Base-by-base conservation (phyloP, 2,329 filamentous ascomycete genomes). In the Exophiala oligosperma region DNA sequence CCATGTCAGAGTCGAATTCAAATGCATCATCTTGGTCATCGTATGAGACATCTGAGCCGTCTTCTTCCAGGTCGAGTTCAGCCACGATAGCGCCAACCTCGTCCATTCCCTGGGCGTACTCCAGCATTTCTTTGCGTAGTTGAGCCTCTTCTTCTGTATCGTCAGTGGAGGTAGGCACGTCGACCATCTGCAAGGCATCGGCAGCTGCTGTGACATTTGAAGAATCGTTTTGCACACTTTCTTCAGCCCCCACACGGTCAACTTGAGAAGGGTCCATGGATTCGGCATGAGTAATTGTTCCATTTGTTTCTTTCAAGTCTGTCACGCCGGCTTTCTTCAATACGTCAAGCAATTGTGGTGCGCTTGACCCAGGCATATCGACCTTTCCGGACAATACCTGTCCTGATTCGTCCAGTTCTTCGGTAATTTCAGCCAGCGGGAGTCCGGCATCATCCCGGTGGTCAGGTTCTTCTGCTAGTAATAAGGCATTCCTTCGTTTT, bases 1-100 rank as follows among this genome's bases (percentile, higher is more conserved):
- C 78, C 38, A 64, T 32, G 14, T 67, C 64, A 46, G 60, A 61
- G 35, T 64, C 63, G 14, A 64, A 21, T 11, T 64, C 59, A 26
- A 63, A 50, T 32, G 74, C 74, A 7, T 82, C 79, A n/a, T 85
- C 80, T 17, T 80, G 76, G 1, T 78, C 80, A 11, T 77, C 77
- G n/a, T 79, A 78, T 24, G 80, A 83, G 12, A 74, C 70, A 51
- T 72, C 72, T 11, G 71, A 73, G 28, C 71, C 77, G 17, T 79
- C 79, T 59, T 92, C 87, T 62, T 96, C 91, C 1, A 97, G 74
- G 57, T 95, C 85, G 47, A 99, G 82, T 74, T 97, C 92, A 14
- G 94, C 94, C 14, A 99, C 94, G 2, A 99, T 90, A 38, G 91
- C 86, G 3, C 92, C 91, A 57, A 99, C 87, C 72, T 97, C 93